phyloP scores from a whole-genome alignment of 2,329 filamentous ascomycete genomes.

The Penicillium vulpinum region DNA sequence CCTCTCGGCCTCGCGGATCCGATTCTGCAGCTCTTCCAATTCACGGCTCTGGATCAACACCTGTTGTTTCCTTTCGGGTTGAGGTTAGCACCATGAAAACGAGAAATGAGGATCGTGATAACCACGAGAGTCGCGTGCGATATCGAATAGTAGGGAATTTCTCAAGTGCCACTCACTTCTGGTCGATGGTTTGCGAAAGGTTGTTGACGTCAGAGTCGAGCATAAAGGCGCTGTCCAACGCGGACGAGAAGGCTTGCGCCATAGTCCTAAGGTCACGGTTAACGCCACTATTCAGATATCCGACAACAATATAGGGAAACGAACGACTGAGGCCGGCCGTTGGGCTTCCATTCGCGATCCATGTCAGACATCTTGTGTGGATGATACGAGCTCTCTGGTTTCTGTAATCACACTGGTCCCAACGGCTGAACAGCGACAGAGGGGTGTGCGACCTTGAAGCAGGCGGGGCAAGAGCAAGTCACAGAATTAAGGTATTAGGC shows the following conservation, averaged over 20 bases:
- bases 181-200: conserved; percentile 71
- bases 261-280: conserved; percentile 64
- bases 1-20: conserved; percentile 80
- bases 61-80: conserved; percentile 70
- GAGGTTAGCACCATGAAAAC: conserved; percentile 1
- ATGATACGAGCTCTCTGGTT: not conserved
- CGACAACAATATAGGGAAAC: conserved; percentile 40
- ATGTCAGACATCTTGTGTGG: conserved; percentile 55
- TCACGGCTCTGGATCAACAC: conserved; percentile 74
- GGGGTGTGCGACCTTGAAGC: conserved; percentile 11
- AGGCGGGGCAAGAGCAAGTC: conserved; percentile 9
- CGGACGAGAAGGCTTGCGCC: conserved; percentile 80
- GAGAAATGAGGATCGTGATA: not conserved
- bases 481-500: conserved; percentile 12
- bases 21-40: conserved; percentile 80
- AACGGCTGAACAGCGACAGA: not conserved
- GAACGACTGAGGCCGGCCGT: conserved; percentile 79
- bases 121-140: not conserved
- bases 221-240: conserved; percentile 85
- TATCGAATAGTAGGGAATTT: not conserved
- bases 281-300: conserved; percentile 18
- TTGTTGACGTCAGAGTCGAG: conserved; percentile 76
- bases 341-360: conserved; percentile 79
- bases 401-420: not conserved
- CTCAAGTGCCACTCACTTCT: conserved; percentile 66